Evolutionary conservation across 129 eudicot species (phyloP), one percentile per base, ranked within the genome.

Genomic region (Flaveria linearis): DNA sequence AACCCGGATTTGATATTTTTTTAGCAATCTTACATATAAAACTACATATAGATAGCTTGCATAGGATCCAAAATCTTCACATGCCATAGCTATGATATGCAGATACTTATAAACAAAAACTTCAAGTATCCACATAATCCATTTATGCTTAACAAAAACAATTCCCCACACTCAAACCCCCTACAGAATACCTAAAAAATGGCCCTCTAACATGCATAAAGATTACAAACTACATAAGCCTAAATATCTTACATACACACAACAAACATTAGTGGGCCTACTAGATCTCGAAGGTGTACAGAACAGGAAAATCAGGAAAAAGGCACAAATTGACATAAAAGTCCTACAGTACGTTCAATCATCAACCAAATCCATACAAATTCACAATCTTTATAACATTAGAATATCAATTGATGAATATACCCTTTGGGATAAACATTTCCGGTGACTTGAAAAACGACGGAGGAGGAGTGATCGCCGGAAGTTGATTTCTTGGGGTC

Each of bases 401-500:
- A 36, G 47, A 64, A 15, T 1, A 28, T 28, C 20, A 36, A 33
- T 64, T 64, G 47, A 36, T 33, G 23, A 36, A 7, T 7, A 71
- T 57, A 82, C 85, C 85, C 85, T 52, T 18, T 65, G 0, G 85
- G 85, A 55, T 72, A 82, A 76, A 82, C 85, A 73, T 82, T 72
- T 42, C 85, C 85, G 26, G 60, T 77, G 82, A 82, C 85, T 16
- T 73, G 82, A 45, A 82, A 68, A 22, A 77, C 75, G 51, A 82
- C 69, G 67, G 82, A 64, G 67, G 82, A 64, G 33, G 78, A 68
- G 0, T n/a, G 62, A 26, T 49, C 25, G 16, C 3, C n/a, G 46
- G 53, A 18, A 68, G 56, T 2, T 68, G 73, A 45, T 68, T 45
- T 68, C 50, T 22, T 36, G 41, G 41, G 41, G 41, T 36, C 41